phyloP scores from a whole-genome alignment of 2,329 filamentous ascomycete genomes.

The Phyllosticta paracitricarpa region DNA sequence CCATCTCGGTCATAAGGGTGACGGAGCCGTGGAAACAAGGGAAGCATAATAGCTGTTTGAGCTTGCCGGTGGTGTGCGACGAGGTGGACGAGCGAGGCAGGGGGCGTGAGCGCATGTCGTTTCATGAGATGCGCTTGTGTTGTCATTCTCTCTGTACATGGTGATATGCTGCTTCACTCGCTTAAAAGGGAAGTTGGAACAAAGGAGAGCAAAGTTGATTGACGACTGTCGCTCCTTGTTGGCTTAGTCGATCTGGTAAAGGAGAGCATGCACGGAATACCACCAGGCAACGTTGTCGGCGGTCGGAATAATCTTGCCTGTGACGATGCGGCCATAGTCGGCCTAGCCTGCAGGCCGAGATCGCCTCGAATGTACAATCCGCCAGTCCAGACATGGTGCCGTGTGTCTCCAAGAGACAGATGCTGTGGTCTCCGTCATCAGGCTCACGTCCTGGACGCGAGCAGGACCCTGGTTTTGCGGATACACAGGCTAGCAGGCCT shows the following conservation, averaged over 20 bases:
- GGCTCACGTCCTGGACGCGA: too few species aligned
- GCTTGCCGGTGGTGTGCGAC: neutral
- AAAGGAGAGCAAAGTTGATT: neutral
- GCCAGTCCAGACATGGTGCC: neutral
- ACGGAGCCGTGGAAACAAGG: neutral
- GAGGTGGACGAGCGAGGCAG: neutral
- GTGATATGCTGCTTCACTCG: too few species aligned
- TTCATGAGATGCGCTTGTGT: neutral
- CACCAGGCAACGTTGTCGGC: neutral
- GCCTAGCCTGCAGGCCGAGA: too few species aligned
- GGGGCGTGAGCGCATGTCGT: neutral
- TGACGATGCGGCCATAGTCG: too few species aligned
- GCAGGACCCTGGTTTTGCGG: neutral
- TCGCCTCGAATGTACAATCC: too few species aligned
- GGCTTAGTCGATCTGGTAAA: neutral
- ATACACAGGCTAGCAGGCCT: neutral
- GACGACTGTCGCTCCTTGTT: neutral
- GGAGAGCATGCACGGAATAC: neutral
- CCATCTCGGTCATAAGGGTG: neutral
- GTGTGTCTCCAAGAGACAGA: neutral
- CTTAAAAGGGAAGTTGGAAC: neutral
- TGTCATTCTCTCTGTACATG: too few species aligned
- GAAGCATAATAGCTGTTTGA: neutral
- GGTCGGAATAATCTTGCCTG: too few species aligned
- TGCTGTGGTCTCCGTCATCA: too few species aligned